phyloP scores from a whole-genome alignment of 208 protist genomes.

The Leishmania guyanensis region DNA sequence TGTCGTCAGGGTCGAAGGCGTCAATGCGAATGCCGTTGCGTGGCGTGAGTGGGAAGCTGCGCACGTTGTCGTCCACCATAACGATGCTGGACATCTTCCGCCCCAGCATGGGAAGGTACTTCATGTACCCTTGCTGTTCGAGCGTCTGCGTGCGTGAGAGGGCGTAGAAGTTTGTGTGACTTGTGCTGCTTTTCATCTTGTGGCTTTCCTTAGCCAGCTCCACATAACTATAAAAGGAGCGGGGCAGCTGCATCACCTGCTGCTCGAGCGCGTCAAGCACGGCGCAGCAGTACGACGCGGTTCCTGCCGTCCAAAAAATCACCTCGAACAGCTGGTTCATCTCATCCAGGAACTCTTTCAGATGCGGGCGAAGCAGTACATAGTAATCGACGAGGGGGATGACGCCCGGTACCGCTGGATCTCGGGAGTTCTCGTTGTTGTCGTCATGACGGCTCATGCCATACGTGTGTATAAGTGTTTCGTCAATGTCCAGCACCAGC shows the following conservation, averaged over 20 bases:
- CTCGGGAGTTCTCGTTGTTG: constrained; percentile 12
- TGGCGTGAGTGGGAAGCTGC: constrained; percentile 87
- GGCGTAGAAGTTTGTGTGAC: constrained; percentile 82
- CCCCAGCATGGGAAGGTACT: constrained; percentile 89
- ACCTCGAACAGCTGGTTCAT: constrained; percentile 83
- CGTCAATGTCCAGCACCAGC: constrained; percentile 90
- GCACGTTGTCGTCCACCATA: constrained; percentile 89
- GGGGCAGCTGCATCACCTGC: constrained; percentile 72
- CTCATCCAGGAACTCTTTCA: constrained; percentile 75
- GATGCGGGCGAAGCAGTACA: constrained; percentile 65
- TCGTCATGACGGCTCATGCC: constrained; percentile 42
- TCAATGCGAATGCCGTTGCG: constrained; percentile 76
- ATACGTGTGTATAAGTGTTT: constrained; percentile 81
- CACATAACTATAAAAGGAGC: constrained; percentile 69
- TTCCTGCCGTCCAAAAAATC: constrained; percentile 89
- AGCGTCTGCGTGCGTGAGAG: constrained; percentile 86
- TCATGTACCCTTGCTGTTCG: constrained; percentile 79
- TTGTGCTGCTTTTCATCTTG: constrained; percentile 36
- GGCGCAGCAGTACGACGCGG: constrained; percentile 80
- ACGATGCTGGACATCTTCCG: constrained; percentile 58
- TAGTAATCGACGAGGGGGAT: constrained; percentile 44
- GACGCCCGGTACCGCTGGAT: constrained; percentile 22
- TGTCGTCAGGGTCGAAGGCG: constrained; percentile 60
- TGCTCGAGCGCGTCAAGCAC: constrained; percentile 78
- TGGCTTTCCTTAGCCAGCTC: constrained; percentile 45